phyloP scores from a whole-genome alignment of 2,329 filamentous ascomycete genomes.

The Akanthomyces dipterigenus region DNA sequence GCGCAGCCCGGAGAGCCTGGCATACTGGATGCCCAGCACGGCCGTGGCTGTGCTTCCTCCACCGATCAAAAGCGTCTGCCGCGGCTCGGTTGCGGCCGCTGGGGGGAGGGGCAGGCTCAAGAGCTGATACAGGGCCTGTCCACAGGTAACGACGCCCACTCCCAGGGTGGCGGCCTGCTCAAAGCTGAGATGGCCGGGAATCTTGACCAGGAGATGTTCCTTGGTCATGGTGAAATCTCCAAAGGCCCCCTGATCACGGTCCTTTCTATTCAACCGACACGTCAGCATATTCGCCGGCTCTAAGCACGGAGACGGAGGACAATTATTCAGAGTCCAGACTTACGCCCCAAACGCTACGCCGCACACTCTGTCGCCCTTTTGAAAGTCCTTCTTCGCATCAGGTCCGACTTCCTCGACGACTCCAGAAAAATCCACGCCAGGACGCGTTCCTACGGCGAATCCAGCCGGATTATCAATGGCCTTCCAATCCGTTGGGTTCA shows the following conservation, averaged over 20 bases:
- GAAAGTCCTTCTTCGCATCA: constrained; percentile 34
- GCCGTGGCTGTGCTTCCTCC: constrained; percentile 49
- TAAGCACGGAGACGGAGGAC: not conserved
- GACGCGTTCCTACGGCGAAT: constrained; percentile 26
- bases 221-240: constrained; percentile 32
- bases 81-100: constrained; percentile 26
- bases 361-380: constrained; percentile 40
- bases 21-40: constrained; percentile 42
- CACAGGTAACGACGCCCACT: constrained; percentile 35
- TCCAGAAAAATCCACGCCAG: constrained; percentile 35
- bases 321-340: not conserved
- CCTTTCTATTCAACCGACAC: not conserved
- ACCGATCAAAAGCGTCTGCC: constrained; percentile 33
- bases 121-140: constrained; percentile 40
- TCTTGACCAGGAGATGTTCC: constrained; percentile 34
- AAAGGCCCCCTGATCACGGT: constrained; percentile 38
- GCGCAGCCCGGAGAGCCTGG: constrained; percentile 32
- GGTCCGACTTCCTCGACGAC: constrained; percentile 39
- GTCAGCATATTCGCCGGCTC: not conserved
- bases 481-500: constrained; percentile 32
- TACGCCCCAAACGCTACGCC: constrained; percentile 32
- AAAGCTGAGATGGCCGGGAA: constrained; percentile 38
- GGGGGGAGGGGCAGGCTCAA: constrained; percentile 40
- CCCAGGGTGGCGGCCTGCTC: constrained; percentile 39
- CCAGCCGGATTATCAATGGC: constrained; percentile 20